Evolutionary conservation across 2,329 filamentous ascomycete species (phyloP).

Genomic region (Massarina eburnea): DNA sequence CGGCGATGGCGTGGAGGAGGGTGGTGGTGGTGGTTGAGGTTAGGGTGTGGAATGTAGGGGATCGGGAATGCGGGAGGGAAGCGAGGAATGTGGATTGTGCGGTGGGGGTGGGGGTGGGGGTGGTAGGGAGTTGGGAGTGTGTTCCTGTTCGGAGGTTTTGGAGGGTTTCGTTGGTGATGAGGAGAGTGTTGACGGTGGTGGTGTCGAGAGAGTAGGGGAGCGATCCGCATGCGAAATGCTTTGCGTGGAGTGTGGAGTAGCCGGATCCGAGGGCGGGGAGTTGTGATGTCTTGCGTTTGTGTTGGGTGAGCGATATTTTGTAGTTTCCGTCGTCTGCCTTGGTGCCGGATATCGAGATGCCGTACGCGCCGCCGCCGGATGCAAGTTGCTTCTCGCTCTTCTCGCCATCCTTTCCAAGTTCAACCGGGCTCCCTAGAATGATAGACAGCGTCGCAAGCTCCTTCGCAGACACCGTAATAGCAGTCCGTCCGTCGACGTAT

Average conservation of each 20-base stretch:
- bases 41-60: constrained; percentile 21
- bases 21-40: constrained; percentile 14
- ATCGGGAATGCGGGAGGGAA: constrained; percentile 25
- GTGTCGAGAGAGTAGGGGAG: constrained; percentile 28
- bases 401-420: background rate
- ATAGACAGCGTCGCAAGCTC: constrained; percentile 34
- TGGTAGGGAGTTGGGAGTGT: constrained; percentile 14
- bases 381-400: constrained; percentile 2
- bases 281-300: constrained; percentile 26
- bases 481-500: constrained; percentile 14
- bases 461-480: constrained; percentile 18
- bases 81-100: constrained; percentile 20
- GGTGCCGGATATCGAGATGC: constrained; percentile 23
- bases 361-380: constrained; percentile 25
- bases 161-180: constrained; percentile 26
- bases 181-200: constrained; percentile 22
- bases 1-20: constrained; percentile 29
- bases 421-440: constrained; percentile 27
- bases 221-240: constrained; percentile 35
- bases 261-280: constrained; percentile 23
- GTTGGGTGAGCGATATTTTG: constrained; percentile 24
- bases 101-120: constrained; percentile 10
- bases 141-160: constrained; percentile 21
- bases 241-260: constrained; percentile 34
- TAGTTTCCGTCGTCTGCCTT: constrained; percentile 15